Conservation (phyloP, 208 protist species). For the Leishmania amazonensis region DNA sequence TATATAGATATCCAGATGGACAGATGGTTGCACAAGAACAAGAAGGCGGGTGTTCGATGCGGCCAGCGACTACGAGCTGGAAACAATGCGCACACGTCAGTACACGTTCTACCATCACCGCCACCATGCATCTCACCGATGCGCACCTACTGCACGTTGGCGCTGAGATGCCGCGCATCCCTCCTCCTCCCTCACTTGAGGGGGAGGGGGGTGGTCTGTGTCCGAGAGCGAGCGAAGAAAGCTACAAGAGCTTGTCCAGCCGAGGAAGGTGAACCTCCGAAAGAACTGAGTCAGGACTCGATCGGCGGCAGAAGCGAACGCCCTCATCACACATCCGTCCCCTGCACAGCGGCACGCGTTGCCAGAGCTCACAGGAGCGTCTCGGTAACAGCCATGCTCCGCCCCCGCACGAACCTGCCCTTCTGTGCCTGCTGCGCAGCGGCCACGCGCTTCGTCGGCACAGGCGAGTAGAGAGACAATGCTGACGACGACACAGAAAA, state of each 20-base stretch:
- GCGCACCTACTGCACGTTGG: background rate
- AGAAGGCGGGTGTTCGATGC: no score
- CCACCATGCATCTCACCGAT: background rate
- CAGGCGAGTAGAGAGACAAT: background rate
- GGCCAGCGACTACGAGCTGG: no score
- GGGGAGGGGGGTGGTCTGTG: no score
- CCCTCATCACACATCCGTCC: background rate
- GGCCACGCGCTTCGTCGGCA: background rate
- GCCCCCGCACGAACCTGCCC: background rate
- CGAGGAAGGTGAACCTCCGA: background rate
- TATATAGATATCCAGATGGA: no score
- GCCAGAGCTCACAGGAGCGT: background rate
- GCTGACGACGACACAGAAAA: background rate
- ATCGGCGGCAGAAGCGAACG: background rate
- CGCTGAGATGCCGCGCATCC: background rate
- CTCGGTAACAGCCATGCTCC: background rate
- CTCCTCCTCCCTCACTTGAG: background rate
- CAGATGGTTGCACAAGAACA: no score
- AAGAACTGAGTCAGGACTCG: background rate
- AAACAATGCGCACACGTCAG: no score
- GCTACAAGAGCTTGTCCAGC: background rate
- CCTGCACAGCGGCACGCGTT: background rate
- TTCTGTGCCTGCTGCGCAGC: conserved; percentile 14
- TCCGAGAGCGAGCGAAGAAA: background rate
- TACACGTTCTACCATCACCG: background rate